Evolutionary conservation across 176 grass and related monocot genomes (phyloP).

Genomic region (Tuctoria greenei): DNA sequence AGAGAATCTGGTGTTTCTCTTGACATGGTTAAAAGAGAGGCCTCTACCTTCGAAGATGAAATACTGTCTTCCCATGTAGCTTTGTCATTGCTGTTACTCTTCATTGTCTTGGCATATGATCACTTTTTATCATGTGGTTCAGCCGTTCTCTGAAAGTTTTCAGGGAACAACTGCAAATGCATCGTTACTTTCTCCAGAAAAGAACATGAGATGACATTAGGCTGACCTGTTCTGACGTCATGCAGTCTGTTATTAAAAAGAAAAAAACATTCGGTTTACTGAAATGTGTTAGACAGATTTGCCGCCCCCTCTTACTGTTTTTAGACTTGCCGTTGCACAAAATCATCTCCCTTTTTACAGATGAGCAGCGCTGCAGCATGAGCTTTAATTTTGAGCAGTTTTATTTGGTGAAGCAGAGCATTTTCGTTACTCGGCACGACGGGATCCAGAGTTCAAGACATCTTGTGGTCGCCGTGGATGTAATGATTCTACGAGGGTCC

Average conservation of each 20-base stretch:
- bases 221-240: no score
- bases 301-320: neutral
- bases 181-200: no score
- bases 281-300: neutral
- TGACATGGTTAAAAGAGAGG: neutral
- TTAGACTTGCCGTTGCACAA: neutral
- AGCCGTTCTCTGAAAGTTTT: no score
- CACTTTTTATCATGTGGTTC: no score
- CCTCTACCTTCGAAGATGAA: constrained; percentile 12
- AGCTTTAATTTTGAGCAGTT: neutral
- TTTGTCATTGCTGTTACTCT: no score
- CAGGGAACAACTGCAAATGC: no score
- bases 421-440: neutral
- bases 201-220: no score
- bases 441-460: neutral
- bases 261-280: no score
- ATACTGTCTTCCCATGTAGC: neutral
- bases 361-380: neutral
- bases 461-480: constrained; percentile 11
- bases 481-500: constrained; percentile 13
- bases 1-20: constrained; percentile 18
- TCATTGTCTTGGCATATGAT: no score
- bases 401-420: neutral
- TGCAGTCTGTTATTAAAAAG: no score
- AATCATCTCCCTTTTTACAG: neutral